phyloP scores from a whole-genome alignment of 352 stramenopile genomes.

The Globisporangium megalacanthum region DNA sequence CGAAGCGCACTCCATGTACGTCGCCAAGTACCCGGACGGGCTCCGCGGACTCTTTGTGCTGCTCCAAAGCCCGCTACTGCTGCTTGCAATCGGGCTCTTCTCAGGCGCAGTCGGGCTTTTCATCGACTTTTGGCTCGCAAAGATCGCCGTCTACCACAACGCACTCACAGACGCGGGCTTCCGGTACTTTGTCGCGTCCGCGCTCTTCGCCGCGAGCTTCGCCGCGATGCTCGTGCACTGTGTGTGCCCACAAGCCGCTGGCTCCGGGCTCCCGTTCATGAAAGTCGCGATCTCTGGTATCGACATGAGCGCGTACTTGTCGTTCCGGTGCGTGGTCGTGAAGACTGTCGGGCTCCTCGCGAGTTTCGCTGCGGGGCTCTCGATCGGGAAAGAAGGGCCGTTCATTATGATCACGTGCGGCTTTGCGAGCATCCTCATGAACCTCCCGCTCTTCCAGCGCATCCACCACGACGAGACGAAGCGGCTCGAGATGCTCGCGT shows the following conservation, averaged over 20 bases:
- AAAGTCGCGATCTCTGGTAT: constrained; percentile 80
- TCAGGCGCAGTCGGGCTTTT: constrained; percentile 54
- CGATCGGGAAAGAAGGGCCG: constrained; percentile 81
- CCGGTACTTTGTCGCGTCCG: constrained; percentile 48
- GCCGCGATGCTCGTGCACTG: constrained; percentile 48
- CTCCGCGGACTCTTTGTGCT: constrained; percentile 57
- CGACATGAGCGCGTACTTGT: constrained; percentile 73
- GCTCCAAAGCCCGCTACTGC: constrained; percentile 62
- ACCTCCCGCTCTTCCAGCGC: constrained; percentile 51
- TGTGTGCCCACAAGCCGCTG: constrained; percentile 61
- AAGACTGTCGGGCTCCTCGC: constrained; percentile 69
- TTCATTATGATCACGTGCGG: constrained; percentile 88
- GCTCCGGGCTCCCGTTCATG: constrained; percentile 76
- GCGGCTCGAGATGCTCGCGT: constrained; percentile 78
- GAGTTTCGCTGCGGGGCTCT: constrained; percentile 57
- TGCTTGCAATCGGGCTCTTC: constrained; percentile 65
- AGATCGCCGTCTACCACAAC: constrained; percentile 62
- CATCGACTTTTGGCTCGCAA: constrained; percentile 57
- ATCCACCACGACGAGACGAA: constrained; percentile 80
- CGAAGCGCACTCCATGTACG: constrained; percentile 76
- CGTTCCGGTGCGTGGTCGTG: constrained; percentile 56
- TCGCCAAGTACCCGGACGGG: constrained; percentile 52
- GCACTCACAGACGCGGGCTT: constrained; percentile 50
- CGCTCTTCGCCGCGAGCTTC: constrained; percentile 39
- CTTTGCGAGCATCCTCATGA: constrained; percentile 78